phyloP scores from a whole-genome alignment of 2,329 filamentous ascomycete species.

The Mycocentrospora acerina region DNA sequence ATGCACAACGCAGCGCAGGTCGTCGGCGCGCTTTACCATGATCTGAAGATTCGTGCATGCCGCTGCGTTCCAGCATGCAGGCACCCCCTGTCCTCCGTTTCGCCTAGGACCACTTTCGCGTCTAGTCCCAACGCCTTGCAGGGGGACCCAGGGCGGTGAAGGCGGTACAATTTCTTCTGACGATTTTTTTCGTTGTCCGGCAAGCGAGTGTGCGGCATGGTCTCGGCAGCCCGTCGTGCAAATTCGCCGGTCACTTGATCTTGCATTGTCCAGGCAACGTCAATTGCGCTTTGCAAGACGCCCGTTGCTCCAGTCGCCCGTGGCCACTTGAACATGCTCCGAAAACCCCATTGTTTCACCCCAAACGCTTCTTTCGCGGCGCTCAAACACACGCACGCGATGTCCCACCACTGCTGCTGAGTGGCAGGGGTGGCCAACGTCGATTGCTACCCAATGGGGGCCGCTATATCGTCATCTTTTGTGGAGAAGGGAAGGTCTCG shows the following conservation, averaged over 20 bases:
- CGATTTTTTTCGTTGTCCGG: conserved; percentile 18
- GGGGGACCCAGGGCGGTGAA: conserved; percentile 34
- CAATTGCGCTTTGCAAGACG: no score
- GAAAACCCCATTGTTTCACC: neutral
- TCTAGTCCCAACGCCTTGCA: conserved; percentile 34
- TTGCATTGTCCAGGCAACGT: no score
- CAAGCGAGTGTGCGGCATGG: conserved; percentile 9
- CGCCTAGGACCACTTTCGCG: conserved; percentile 22
- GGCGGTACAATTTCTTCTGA: conserved; percentile 18
- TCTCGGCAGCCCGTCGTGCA: neutral
- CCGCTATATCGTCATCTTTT: conserved; percentile 38
- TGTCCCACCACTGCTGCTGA: conserved; percentile 25
- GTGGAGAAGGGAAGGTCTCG: conserved; percentile 32
- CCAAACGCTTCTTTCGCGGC: neutral
- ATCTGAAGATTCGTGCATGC: conserved; percentile 40
- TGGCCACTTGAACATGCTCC: neutral
- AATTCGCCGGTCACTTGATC: conserved; percentile 3
- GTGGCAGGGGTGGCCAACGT: conserved; percentile 24
- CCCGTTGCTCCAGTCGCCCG: no score
- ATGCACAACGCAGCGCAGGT: neutral
- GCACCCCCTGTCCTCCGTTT: conserved; percentile 23
- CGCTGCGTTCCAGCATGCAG: conserved; percentile 27
- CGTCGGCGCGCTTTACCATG: conserved; percentile 15
- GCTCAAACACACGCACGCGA: conserved; percentile 35
- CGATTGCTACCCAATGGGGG: conserved; percentile 19